Percentiles rank a stretch among this genome's conserved stretches.
phyloP scores from a whole-genome alignment of 1,284 basidiomycete genomes.

The Ceratobasidium sp. region DNA sequence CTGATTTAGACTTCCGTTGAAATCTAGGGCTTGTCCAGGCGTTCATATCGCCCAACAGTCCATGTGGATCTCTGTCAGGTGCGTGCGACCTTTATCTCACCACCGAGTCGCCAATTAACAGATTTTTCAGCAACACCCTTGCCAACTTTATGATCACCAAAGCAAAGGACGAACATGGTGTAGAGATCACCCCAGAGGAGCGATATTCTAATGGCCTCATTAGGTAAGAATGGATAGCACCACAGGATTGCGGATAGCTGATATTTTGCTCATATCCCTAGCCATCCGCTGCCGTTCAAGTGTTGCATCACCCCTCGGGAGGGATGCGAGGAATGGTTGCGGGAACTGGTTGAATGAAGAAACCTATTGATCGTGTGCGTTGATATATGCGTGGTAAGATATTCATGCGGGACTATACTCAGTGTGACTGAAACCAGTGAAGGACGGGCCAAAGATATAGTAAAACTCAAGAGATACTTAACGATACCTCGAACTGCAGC shows the following conservation, averaged over 20 bases:
- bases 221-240: too few species aligned
- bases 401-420: too few species aligned
- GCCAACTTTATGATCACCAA: constrained; percentile 25
- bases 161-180: constrained; percentile 23
- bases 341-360: constrained; percentile 8
- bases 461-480: too few species aligned
- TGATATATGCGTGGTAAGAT: too few species aligned
- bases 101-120: neutral
- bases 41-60: constrained; percentile 27
- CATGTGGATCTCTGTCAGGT: constrained; percentile 29
- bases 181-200: constrained; percentile 26
- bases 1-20: neutral
- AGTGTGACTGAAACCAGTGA: too few species aligned
- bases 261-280: neutral
- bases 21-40: constrained; percentile 11
- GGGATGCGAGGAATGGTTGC: constrained; percentile 28
- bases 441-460: too few species aligned
- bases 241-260: too few species aligned
- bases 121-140: neutral
- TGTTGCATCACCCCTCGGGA: constrained; percentile 7
- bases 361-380: too few species aligned
- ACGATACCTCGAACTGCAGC: too few species aligned
- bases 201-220: constrained; percentile 33
- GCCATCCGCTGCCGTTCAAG: constrained; percentile 22
- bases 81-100: too few species aligned